A percentile compares a stretch with the other conserved stretches of the same genome.
These are phyloP conservation scores for Coemansia sp. DNA, from an alignment of 192 early-diverging fungal genomes.

Conservation along the genomic window DNA sequence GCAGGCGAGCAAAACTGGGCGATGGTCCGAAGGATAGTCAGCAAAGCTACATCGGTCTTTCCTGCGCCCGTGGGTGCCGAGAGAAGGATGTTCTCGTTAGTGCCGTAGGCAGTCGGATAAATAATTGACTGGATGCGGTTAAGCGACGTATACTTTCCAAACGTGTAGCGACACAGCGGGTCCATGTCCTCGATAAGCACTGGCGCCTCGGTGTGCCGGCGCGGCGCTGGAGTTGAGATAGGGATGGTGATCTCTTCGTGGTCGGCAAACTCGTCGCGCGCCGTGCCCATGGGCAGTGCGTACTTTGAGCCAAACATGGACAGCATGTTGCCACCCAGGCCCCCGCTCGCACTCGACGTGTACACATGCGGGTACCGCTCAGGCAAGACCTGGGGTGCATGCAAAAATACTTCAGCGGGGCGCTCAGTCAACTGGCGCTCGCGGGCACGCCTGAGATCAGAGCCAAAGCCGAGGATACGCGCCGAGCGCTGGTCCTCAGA, in stretches of 20 bases:
- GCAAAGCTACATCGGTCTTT: conserved; percentile 97
- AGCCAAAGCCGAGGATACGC: conserved; percentile 39
- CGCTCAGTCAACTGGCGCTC: conserved; percentile 49
- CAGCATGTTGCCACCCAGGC: conserved; percentile 66
- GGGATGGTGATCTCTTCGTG: conserved; percentile 95
- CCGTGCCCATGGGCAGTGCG: conserved; percentile 77
- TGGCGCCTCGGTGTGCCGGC: conserved; percentile 64
- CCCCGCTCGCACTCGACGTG: conserved; percentile 52
- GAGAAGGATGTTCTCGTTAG: conserved; percentile 98
- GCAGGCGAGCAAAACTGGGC: conserved; percentile 70
- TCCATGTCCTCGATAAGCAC: conserved; percentile 76
- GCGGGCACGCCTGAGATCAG: conserved; percentile 39
- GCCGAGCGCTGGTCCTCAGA: conserved; percentile 31
- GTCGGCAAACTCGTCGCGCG: conserved; percentile 72
- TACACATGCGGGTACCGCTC: conserved; percentile 84
- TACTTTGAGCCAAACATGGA: conserved; percentile 80
- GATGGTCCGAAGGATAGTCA: conserved; percentile 85
- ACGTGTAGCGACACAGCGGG: conserved; percentile 72
- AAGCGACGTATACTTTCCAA: conserved; percentile 83
- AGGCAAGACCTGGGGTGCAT: conserved; percentile 1
- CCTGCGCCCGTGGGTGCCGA: conserved; percentile 98
- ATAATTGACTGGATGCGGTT: conserved; percentile 98
- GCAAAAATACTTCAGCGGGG: conserved; percentile 26
- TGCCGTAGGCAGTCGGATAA: conserved; percentile 88
- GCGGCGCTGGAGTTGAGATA: conserved; percentile 66